phyloP scores from a whole-genome alignment of 202 grass and related monocot genomes.

The Carex arenaria region DNA sequence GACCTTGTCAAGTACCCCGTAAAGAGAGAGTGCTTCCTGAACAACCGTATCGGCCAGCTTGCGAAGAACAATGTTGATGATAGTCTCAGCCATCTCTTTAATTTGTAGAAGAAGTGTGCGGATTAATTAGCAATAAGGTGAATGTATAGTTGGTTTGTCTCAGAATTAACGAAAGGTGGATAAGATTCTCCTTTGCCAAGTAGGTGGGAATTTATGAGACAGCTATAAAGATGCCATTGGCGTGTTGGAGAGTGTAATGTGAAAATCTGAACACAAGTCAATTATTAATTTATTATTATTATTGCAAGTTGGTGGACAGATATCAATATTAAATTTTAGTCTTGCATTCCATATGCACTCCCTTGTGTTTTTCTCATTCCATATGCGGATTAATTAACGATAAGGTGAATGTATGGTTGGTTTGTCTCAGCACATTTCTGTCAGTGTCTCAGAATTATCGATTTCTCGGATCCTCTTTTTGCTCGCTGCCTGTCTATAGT shows the following conservation, averaged over 20 bases:
- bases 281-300: background rate
- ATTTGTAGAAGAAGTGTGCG: background rate
- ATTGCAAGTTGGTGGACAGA: background rate
- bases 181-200: conserved; percentile 1
- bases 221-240: background rate
- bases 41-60: background rate
- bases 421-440: too few relatives aligned
- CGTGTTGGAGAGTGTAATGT: background rate
- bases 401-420: too few relatives aligned
- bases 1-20: background rate
- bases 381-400: too few relatives aligned
- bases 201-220: conserved; percentile 4
- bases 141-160: background rate
- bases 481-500: too few relatives aligned
- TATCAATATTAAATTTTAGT: background rate
- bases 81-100: background rate
- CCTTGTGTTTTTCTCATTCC: background rate
- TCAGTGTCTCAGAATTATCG: too few relatives aligned
- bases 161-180: too few relatives aligned
- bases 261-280: background rate
- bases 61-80: background rate
- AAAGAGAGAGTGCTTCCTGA: background rate
- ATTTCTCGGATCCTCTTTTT: too few relatives aligned
- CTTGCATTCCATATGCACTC: background rate
- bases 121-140: background rate